phyloP scores from a whole-genome alignment of 441 rosid species.

The Lepidium campestre region DNA sequence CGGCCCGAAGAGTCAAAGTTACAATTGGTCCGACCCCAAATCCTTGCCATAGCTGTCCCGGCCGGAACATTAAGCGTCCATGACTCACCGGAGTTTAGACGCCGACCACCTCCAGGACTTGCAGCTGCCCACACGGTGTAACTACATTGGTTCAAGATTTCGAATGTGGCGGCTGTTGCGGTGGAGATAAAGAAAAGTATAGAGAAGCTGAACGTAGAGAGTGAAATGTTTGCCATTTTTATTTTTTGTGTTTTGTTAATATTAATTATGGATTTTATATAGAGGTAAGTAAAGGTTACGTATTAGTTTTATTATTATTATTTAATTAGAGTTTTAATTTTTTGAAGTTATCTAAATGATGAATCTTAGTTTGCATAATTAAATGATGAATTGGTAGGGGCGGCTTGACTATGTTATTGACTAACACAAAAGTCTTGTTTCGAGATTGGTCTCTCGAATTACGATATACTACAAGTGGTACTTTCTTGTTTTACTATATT shows the following conservation, averaged over 20 bases:
- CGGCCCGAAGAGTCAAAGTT: conserved; percentile 26
- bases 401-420: conserved; percentile 19
- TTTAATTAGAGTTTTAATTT: not conserved
- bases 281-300: not conserved
- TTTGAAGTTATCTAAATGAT: conserved; percentile 4
- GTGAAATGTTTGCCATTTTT: conserved; percentile 7
- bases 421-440: not conserved
- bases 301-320: not conserved
- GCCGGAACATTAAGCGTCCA: conserved; percentile 29
- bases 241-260: conserved; percentile 2
- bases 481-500: not conserved
- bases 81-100: conserved; percentile 20
- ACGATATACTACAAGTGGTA: not conserved
- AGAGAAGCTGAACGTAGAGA: conserved; percentile 6
- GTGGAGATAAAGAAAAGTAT: conserved; percentile 9
- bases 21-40: conserved; percentile 41
- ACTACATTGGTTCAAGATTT: conserved; percentile 36
- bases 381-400: conserved; percentile 7
- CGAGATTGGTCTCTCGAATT: not conserved
- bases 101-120: conserved; percentile 40
- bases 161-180: conserved; percentile 31
- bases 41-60: conserved; percentile 31
- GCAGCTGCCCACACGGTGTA: conserved; percentile 45
- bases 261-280: not conserved
- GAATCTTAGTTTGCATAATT: not conserved